Percentiles rank a stretch among this genome's conserved stretches.
Conservation (phyloP, 106 monocot genomes). For the Vanilla planifolia region DNA sequence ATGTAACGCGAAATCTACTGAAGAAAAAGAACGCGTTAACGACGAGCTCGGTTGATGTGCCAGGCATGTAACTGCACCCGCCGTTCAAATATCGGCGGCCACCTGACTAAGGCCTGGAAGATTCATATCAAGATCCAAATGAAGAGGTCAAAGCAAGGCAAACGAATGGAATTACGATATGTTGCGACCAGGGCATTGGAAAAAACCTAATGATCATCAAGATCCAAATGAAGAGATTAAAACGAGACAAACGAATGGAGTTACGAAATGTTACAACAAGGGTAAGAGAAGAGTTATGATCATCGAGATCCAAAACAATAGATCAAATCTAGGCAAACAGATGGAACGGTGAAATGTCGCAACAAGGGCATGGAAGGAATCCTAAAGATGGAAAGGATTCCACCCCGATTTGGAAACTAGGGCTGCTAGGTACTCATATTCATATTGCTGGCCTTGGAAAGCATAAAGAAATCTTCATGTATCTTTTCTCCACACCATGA, state of each 20-base stretch:
- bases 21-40: conserved; percentile 15
- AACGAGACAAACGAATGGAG: not conserved
- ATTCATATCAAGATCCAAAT: no score
- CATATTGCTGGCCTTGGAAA: conserved; percentile 31
- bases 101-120: conserved; percentile 30
- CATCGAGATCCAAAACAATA: not conserved
- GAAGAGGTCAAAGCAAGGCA: no score
- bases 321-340: not conserved
- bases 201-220: no score
- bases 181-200: no score
- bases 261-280: no score
- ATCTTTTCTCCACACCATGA: conserved; percentile 18
- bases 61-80: conserved; percentile 38
- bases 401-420: not conserved
- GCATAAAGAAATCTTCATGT: conserved; percentile 17
- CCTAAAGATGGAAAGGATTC: not conserved
- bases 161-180: no score
- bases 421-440: not conserved
- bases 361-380: conserved; percentile 12
- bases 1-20: conserved; percentile 21
- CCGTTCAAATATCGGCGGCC: conserved; percentile 8
- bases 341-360: conserved; percentile 2
- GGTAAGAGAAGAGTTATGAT: not conserved
- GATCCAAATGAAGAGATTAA: not conserved
- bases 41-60: conserved; percentile 23